Evolutionary conservation across 139 green algal genomes (phyloP).

Genomic region (Asterochloris erici): DNA sequence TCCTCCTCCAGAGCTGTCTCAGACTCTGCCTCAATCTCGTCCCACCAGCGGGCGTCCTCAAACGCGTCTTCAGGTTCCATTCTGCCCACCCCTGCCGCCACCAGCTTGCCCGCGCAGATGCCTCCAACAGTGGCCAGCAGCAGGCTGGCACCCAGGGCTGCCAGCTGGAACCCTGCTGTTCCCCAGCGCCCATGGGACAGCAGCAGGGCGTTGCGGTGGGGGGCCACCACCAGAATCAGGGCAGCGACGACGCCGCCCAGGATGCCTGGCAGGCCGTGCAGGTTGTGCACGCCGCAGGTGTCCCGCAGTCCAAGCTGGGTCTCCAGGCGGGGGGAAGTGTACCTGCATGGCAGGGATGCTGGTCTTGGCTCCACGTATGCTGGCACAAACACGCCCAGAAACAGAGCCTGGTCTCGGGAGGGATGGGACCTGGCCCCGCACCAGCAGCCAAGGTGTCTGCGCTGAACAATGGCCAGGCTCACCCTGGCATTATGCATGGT

Average conservation of each 20-base stretch:
- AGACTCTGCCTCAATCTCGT: background rate
- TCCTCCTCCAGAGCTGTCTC: background rate
- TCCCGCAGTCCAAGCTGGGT: slow-evolving; percentile 46
- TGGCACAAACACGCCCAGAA: background rate
- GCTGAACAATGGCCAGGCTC: background rate
- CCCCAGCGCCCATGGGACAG: slow-evolving; percentile 17
- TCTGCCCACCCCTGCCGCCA: slow-evolving; percentile 1
- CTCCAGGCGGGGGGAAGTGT: slow-evolving; percentile 43
- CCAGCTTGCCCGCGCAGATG: slow-evolving; percentile 15
- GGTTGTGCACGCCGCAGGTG: slow-evolving; percentile 71
- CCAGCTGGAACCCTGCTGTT: slow-evolving; percentile 27
- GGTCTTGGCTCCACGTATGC: background rate
- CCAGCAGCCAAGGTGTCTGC: background rate
- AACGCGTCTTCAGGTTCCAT: slow-evolving; percentile 27
- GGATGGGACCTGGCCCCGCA: background rate
- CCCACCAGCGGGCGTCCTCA: slow-evolving; percentile 24
- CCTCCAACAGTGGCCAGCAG: slow-evolving; percentile 29
- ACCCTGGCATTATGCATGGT: no score
- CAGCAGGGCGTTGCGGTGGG: slow-evolving; percentile 10
- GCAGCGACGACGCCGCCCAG: slow-evolving; percentile 40
- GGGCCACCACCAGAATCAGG: background rate
- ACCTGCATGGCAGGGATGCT: background rate
- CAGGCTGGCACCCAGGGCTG: slow-evolving; percentile 22
- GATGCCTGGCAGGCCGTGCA: slow-evolving; percentile 51
- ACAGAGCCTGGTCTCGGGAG: background rate